Percentiles rank a stretch among this genome's conserved stretches.
These are phyloP conservation scores for Penicillium psychrosexuale DNA, from an alignment of 2,329 filamentous ascomycete genomes.

Conservation along the genomic window DNA sequence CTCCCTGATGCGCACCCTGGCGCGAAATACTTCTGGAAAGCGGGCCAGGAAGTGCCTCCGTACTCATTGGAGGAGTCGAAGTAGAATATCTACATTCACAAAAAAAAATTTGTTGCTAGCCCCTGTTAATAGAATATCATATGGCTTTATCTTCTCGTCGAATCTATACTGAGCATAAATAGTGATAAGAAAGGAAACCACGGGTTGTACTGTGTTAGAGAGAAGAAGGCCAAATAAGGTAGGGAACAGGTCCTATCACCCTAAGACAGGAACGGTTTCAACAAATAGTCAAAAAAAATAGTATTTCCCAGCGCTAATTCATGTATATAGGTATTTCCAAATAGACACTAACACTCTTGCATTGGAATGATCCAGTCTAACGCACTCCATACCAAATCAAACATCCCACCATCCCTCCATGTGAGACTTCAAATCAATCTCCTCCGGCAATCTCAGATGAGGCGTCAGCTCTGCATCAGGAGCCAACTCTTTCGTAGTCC, in stretches of 20 bases:
- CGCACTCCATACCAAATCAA: conserved; percentile 12
- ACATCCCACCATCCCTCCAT: conserved; percentile 67
- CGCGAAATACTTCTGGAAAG: conserved; percentile 36
- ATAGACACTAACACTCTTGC: neutral
- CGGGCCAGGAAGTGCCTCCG: conserved; percentile 32
- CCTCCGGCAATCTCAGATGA: conserved; percentile 57
- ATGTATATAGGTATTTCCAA: neutral
- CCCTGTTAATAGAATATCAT: neutral
- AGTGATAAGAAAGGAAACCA: too few relatives aligned
- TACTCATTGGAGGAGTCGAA: conserved; percentile 24
- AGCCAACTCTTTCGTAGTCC: conserved; percentile 58
- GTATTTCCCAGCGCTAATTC: neutral
- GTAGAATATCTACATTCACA: neutral
- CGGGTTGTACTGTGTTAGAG: too few relatives aligned
- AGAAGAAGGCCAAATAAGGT: too few relatives aligned
- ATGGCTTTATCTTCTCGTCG: neutral
- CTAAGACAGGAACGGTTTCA: too few relatives aligned
- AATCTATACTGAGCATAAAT: neutral
- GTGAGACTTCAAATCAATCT: conserved; percentile 59
- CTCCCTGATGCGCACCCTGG: conserved; percentile 37
- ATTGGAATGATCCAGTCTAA: neutral
- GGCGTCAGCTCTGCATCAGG: conserved; percentile 58
- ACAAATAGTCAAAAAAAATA: neutral
- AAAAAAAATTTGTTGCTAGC: neutral
- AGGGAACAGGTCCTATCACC: too few relatives aligned